Base-by-base conservation (phyloP, 805 yeast species). In the Kodamaea kaohsiungensis region DNA sequence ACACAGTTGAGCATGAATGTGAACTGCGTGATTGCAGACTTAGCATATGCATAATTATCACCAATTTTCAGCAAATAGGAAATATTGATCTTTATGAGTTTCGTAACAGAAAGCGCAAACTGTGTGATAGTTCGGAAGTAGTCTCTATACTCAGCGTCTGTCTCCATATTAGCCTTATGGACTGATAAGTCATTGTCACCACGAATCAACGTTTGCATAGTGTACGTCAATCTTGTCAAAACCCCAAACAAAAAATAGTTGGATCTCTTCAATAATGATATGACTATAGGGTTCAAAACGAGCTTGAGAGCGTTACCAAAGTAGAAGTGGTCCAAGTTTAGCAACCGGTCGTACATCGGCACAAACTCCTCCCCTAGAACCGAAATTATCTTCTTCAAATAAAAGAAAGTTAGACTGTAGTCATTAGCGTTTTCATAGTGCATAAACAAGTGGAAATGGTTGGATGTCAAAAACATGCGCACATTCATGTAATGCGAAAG, bases 261-360 rank as follows among this genome's bases (percentile, higher is more conserved):
- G 22, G 53, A 49, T 22, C 18, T 39, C 27, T 53, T 49, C 43
- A 53, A 7, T 22, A 56, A 43, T 1, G 57, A 33, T 25, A 66
- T 63, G 5, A 73, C 42, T 3, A 63, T 43, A 18, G 85, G 83
- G 49, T 73, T 79, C 27, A 82, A 46, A 10, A 73, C 61, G 43
- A 71, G 65, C 43, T 70, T 78, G 3, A 75, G 70, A 0, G 78
- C 75, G 1, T 61, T 57, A 3, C 79, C 82, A 62, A 81, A 79
- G 59, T 73, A 71, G 1, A 57, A 38, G 2, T 63, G 58, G 51
- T 71, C 64, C 46, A 70, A 66, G 35, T 58, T 71, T 43, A 76
- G 54, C n/a, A 78, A 51, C 9, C 67, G 69, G 52, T 67, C 61
- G 56, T 75, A 77, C 52, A 69, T 65, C 1, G 76, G 65, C 61